Conservation (phyloP, 768 basidiomycete species). For the Tulasnella sp. region DNA sequence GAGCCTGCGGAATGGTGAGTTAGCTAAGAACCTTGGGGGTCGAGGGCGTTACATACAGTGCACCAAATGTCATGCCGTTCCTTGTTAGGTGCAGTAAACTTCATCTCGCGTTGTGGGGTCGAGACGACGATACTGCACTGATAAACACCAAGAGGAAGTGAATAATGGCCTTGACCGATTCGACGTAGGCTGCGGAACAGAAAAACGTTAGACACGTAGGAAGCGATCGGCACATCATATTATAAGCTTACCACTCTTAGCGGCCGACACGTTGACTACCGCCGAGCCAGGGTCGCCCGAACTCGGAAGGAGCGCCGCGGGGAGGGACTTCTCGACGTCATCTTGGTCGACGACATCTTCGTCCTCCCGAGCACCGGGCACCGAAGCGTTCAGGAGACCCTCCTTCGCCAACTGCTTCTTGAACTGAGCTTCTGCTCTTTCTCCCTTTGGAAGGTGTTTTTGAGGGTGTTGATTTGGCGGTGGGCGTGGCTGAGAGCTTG, state of each 20-base stretch:
- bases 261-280: constrained; percentile 83
- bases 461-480: constrained; percentile 77
- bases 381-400: constrained; percentile 42
- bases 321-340: constrained; percentile 39
- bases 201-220: constrained; percentile 29
- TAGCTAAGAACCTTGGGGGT: constrained; percentile 4
- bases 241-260: constrained; percentile 83
- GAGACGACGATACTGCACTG: constrained; percentile 91
- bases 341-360: constrained; percentile 46
- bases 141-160: constrained; percentile 89
- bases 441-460: constrained; percentile 73
- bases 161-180: constrained; percentile 83
- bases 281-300: constrained; percentile 88
- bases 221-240: background rate
- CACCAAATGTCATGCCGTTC: constrained; percentile 98
- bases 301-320: constrained; percentile 50
- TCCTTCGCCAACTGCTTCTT: constrained; percentile 51
- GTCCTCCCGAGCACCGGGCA: constrained; percentile 45
- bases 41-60: constrained; percentile 52
- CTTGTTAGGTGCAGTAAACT: constrained; percentile 93
- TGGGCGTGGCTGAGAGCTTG: constrained; percentile 83
- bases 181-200: constrained; percentile 71
- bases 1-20: constrained; percentile 54
- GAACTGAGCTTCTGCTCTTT: constrained; percentile 71
- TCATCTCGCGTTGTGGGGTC: constrained; percentile 94